Evolutionary conservation across 2,329 filamentous ascomycete genomes (phyloP).

Genomic region (Davidsoniella eucalypti): DNA sequence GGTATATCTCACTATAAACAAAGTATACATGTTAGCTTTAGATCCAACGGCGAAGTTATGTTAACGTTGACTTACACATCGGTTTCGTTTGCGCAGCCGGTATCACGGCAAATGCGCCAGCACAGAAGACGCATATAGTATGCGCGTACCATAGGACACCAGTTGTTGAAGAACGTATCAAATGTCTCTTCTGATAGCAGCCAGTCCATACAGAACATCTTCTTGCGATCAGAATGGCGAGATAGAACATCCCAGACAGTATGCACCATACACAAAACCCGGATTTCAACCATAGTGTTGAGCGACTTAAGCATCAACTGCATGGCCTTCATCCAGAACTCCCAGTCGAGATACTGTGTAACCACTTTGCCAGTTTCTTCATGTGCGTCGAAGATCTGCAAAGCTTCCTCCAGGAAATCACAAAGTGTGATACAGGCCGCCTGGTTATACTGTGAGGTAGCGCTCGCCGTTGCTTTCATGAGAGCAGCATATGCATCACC

Average conservation of each 20-base stretch:
- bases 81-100: constrained; percentile 44
- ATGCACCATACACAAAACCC: constrained; percentile 68
- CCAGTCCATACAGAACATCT: constrained; percentile 55
- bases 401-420: constrained; percentile 72
- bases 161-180: constrained; percentile 73
- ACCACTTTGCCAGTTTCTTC: constrained; percentile 25
- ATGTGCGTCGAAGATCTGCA: constrained; percentile 42
- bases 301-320: constrained; percentile 64
- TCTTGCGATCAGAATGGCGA: constrained; percentile 49
- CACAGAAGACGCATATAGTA: constrained; percentile 85
- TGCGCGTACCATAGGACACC: constrained; percentile 87
- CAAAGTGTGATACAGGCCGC: constrained; percentile 78
- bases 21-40: constrained; percentile 16
- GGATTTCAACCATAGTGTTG: constrained; percentile 80
- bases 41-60: background rate
- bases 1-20: constrained; percentile 47
- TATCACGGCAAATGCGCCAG: constrained; percentile 71
- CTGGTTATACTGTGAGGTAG: constrained; percentile 66
- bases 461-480: constrained; percentile 56
- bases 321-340: constrained; percentile 73
- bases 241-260: constrained; percentile 61
- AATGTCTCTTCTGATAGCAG: constrained; percentile 61
- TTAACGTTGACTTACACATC: constrained; percentile 43
- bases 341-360: constrained; percentile 50
- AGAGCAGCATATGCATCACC: constrained; percentile 58